Base-by-base conservation (phyloP, 2,329 filamentous ascomycete species). In the Zasmidium cellare region DNA sequence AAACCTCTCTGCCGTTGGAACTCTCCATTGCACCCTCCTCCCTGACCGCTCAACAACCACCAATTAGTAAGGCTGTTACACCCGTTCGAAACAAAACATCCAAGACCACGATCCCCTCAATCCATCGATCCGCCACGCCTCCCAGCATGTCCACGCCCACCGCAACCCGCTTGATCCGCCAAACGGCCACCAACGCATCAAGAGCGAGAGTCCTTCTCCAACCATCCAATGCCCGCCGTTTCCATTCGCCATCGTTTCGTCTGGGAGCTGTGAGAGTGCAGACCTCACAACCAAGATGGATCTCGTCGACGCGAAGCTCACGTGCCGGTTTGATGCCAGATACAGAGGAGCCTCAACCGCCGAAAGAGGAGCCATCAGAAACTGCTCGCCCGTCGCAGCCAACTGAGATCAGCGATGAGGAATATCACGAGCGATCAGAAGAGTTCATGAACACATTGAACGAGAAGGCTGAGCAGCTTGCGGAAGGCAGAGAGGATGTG, bases 361-460 rank as follows among this genome's bases (percentile, higher is more conserved):
- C 78, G 55, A 46, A 62, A 28, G 69, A 73, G 41, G 56, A 63
- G 22, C 53, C 56, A 35, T 70, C 69, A 57, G 68, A 76, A 61
- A 69, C 68, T 31, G 71, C 75, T 53, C 48, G 48, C 59, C 69
- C 28, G 56, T 69, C 25, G 69, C 79, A 82, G 58, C 80, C 89
- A 0, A 85, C 87, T 1, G 81, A 89, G 50, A 79, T 97, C 61
- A 83, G 84, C 1, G 84, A 88, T 2, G 78, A 81, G 23, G 79
- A 91, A 69, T 97, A 96, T 73, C 87, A 96, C 71, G 82, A 89
- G 56, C 79, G 90, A 25, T 85, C 92, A 24, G 90, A 97, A 70
- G 74, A 81, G 51, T 96, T 90, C 73, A 81, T 97, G 67, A 81
- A 87, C 55, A 74, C 77, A 24, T 74, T 89, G 31, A 72, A 84